Conservation (phyloP, 179 eudicot species). For the Patellifolia procumbens region DNA sequence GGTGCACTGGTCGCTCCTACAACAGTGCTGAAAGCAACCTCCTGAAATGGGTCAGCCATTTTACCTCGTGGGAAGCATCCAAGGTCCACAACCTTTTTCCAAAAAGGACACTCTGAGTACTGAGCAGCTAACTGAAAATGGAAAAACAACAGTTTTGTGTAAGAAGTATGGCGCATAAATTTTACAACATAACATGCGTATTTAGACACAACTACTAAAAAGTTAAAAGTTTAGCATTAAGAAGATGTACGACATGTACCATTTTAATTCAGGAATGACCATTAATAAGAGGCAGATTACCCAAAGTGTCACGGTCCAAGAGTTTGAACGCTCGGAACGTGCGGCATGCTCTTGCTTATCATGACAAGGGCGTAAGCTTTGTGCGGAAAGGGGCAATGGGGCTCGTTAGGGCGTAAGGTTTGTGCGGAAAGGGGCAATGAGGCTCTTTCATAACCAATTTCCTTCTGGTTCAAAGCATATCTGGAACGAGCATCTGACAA, state of each 20-base stretch:
- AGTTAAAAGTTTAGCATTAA: background rate
- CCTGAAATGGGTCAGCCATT: conserved; percentile 99
- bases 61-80: conserved; percentile 99
- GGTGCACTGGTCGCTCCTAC: conserved; percentile 92
- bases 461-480: too few species aligned
- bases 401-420: too few species aligned
- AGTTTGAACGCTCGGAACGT: too few species aligned
- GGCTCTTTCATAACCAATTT: too few species aligned
- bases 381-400: too few species aligned
- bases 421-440: too few species aligned
- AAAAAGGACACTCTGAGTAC: conserved; percentile 96
- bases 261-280: background rate
- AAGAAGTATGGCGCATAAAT: background rate
- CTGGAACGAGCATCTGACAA: too few species aligned
- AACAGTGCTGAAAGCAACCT: conserved; percentile 89
- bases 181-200: background rate
- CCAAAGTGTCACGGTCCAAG: too few species aligned
- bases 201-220: background rate
- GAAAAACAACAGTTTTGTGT: background rate
- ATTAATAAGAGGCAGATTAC: too few species aligned
- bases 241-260: background rate
- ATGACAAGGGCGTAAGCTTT: too few species aligned
- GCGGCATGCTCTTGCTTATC: too few species aligned
- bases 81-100: conserved; percentile 93
- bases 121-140: conserved; percentile 77